A percentile compares a stretch with the other conserved stretches of the same genome.
phyloP scores from a whole-genome alignment of 2,329 filamentous ascomycete species.

The Chaetomiaceae sp. region DNA sequence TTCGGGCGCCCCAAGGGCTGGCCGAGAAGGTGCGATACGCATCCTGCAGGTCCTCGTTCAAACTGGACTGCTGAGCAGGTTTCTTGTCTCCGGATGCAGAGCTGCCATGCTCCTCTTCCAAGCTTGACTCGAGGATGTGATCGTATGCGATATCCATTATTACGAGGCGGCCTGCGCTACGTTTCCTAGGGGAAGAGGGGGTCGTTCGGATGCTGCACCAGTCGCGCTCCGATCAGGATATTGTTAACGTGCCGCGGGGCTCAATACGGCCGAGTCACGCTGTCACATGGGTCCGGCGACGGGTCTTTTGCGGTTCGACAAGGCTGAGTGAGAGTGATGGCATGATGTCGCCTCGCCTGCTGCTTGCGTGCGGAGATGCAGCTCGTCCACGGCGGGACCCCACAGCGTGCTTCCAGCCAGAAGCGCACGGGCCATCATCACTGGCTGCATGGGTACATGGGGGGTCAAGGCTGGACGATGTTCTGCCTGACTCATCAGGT shows the following conservation, averaged over 20 bases:
- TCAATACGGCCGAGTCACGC: background rate
- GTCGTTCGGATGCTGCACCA: background rate
- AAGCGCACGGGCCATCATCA: conserved; percentile 2
- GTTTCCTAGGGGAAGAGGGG: background rate
- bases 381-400: background rate
- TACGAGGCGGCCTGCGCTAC: conserved; percentile 9
- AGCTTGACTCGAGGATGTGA: conserved; percentile 81
- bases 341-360: conserved; percentile 12
- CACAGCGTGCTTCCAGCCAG: background rate
- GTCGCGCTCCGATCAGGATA: background rate
- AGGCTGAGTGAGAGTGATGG: conserved; percentile 15
- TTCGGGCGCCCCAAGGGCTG: conserved; percentile 82
- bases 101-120: conserved; percentile 48
- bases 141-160: conserved; percentile 99
- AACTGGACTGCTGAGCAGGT: conserved; percentile 43
- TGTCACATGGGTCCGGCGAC: conserved; percentile 5
- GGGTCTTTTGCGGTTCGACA: conserved; percentile 11
- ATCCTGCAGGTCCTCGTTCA: conserved; percentile 88
- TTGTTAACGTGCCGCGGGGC: background rate
- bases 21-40: conserved; percentile 90
- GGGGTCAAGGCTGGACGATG: too few species aligned
- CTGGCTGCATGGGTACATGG: too few species aligned
- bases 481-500: background rate
- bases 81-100: conserved; percentile 35
- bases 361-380: conserved; percentile 6